A percentile compares a stretch with the other conserved stretches of the same genome.
phyloP scores from a whole-genome alignment of 2,329 filamentous ascomycete species.

The Claviceps spartinae region DNA sequence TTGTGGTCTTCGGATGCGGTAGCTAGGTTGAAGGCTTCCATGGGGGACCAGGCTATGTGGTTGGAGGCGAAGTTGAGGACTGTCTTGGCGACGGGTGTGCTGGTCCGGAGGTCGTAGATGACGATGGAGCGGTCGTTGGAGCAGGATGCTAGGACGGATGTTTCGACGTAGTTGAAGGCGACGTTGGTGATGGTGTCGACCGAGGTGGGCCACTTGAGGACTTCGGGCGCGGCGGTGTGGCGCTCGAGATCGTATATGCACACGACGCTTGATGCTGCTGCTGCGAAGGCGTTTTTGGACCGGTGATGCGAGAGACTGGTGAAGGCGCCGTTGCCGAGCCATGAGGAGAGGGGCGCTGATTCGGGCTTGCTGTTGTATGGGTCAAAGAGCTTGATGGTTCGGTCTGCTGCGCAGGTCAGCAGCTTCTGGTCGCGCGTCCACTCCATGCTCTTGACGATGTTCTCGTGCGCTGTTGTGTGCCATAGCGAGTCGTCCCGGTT shows the following conservation, averaged over 20 bases:
- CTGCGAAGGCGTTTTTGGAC: conserved; percentile 64
- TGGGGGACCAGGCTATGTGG: conserved; percentile 82
- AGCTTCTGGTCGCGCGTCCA: conserved; percentile 82
- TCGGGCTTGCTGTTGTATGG: conserved; percentile 63
- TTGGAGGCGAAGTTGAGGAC: conserved; percentile 74
- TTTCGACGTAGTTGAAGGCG: conserved; percentile 88
- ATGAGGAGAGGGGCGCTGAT: conserved; percentile 65
- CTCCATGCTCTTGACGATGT: conserved; percentile 79
- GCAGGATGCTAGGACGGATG: conserved; percentile 73
- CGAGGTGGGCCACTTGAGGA: conserved; percentile 73
- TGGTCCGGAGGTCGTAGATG: conserved; percentile 83
- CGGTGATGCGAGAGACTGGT: conserved; percentile 76
- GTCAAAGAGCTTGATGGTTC: conserved; percentile 81
- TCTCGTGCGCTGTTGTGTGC: conserved; percentile 75
- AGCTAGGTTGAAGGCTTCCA: conserved; percentile 93
- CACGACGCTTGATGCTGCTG: conserved; percentile 62
- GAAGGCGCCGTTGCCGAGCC: conserved; percentile 72
- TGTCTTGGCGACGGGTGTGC: conserved; percentile 67
- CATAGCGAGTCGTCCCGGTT: conserved; percentile 55
- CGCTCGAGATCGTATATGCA: conserved; percentile 81
- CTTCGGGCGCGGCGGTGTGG: conserved; percentile 67
- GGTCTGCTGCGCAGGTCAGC: conserved; percentile 75
- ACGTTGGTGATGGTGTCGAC: conserved; percentile 83
- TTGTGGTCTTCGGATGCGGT: conserved; percentile 93
- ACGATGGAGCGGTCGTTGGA: conserved; percentile 77